phyloP scores from a whole-genome alignment of 345 rosid genomes.

The Conringia planisiliqua region DNA sequence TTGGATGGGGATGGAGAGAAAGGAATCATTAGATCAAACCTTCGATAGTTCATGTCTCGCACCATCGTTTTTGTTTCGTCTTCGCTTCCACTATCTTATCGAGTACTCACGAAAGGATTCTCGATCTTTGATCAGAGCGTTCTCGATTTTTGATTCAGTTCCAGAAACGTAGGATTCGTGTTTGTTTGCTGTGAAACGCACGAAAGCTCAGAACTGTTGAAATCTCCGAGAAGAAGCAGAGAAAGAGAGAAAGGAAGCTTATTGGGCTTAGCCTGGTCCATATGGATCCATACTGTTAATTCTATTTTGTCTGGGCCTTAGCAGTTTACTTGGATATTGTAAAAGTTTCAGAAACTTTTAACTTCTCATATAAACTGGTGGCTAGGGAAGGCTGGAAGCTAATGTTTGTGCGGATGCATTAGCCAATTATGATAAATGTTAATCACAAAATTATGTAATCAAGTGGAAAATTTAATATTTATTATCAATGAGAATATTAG shows the following conservation, averaged over 20 bases:
- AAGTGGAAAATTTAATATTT: too few species aligned
- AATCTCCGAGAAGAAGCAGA: background rate
- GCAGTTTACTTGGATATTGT: too few species aligned
- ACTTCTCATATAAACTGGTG: too few species aligned
- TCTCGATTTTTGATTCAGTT: background rate
- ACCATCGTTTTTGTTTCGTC: background rate
- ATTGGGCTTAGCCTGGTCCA: slow-evolving; percentile 22
- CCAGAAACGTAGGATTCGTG: background rate
- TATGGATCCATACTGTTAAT: background rate
- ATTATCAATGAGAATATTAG: too few species aligned
- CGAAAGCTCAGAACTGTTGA: background rate
- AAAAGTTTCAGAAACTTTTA: too few species aligned
- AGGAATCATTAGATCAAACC: slow-evolving; percentile 20
- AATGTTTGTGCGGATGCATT: too few species aligned
- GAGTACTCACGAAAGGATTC: background rate
- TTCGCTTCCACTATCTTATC: background rate
- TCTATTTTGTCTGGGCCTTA: too few species aligned
- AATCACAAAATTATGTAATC: too few species aligned
- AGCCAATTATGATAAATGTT: too few species aligned
- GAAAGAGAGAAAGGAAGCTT: background rate
- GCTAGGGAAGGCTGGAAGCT: too few species aligned
- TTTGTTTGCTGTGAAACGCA: slow-evolving; percentile 15
- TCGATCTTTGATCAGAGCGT: background rate
- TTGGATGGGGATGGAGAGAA: background rate
- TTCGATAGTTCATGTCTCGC: slow-evolving; percentile 33